phyloP scores from a whole-genome alignment of 345 rosid species.

The Eucalyptus fibrosa region DNA sequence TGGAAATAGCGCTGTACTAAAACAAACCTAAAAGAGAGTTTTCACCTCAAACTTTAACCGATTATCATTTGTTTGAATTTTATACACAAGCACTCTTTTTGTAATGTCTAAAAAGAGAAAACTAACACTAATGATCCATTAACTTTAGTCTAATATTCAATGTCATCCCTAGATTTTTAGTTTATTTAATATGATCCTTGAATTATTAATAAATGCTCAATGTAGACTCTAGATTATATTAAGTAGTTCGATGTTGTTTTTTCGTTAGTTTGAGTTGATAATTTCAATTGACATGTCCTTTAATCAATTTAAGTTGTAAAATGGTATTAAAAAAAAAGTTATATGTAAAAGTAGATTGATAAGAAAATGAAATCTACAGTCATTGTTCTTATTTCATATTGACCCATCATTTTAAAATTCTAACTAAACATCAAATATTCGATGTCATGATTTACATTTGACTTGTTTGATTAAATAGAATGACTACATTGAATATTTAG shows the following conservation, averaged over 20 bases:
- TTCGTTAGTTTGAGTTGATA: neutral
- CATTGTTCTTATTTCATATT: neutral
- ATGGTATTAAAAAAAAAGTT: neutral
- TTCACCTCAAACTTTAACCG: neutral
- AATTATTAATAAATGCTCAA: neutral
- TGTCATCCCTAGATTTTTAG: accelerated
- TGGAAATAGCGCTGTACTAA: neutral
- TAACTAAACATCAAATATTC: neutral
- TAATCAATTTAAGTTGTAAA: neutral
- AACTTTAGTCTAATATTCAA: too few species aligned
- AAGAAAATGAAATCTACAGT: neutral
- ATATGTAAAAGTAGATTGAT: neutral
- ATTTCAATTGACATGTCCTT: neutral
- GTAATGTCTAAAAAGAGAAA: neutral
- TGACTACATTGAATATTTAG: neutral
- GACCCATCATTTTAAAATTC: neutral
- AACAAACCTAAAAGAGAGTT: neutral
- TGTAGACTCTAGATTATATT: neutral
- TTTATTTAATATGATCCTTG: neutral
- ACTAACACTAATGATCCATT: neutral
- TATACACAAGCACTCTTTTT: too few species aligned
- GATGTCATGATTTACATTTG: neutral
- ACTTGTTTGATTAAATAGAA: neutral
- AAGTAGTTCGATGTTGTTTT: neutral
- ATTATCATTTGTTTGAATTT: too few species aligned